A percentile compares a stretch with the other conserved stretches of the same genome.
Evolutionary conservation across 352 stramenopile genomes (phyloP).

Genomic region (Chrysophaeum taylorii): DNA sequence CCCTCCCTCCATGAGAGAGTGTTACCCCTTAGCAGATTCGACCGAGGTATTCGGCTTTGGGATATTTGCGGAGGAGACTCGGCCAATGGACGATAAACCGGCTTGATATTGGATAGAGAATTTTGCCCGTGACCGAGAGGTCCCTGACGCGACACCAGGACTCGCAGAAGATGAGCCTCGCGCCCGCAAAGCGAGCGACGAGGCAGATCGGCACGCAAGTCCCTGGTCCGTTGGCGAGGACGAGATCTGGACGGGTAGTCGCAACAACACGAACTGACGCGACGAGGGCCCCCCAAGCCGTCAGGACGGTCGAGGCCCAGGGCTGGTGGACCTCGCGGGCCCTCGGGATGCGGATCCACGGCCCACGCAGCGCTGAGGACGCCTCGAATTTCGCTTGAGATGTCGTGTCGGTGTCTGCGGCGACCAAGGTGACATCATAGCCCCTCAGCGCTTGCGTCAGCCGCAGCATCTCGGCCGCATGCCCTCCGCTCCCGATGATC

Average conservation of each 20-base stretch:
- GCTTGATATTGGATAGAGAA: slow-evolving; percentile 62
- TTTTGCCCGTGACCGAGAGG: slow-evolving; percentile 63
- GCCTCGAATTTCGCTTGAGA: slow-evolving; percentile 32
- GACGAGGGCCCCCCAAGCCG: slow-evolving; percentile 51
- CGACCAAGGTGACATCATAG: slow-evolving; percentile 58
- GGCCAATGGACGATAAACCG: slow-evolving; percentile 76
- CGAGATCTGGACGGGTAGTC: slow-evolving; percentile 47
- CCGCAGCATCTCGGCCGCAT: slow-evolving; percentile 76
- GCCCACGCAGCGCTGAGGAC: slow-evolving; percentile 31
- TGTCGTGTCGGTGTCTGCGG: slow-evolving; percentile 67
- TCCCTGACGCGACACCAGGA: slow-evolving; percentile 67
- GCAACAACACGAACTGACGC: slow-evolving; percentile 53
- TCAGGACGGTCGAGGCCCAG: slow-evolving; percentile 60
- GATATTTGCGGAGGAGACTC: slow-evolving; percentile 54
- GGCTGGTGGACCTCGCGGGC: slow-evolving; percentile 72
- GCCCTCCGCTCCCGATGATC: slow-evolving; percentile 37
- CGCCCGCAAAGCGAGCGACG: slow-evolving; percentile 54
- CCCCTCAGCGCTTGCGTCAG: slow-evolving; percentile 46
- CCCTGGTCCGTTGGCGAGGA: slow-evolving; percentile 70
- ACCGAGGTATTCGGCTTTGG: slow-evolving; percentile 58
- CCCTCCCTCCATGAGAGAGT: too few species aligned
- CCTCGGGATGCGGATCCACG: slow-evolving; percentile 55
- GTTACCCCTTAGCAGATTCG: slow-evolving; percentile 26
- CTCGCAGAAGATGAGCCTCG: slow-evolving; percentile 71
- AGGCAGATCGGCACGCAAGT: slow-evolving; percentile 71